Base-by-base conservation (phyloP, 805 yeast genomes). In the Sugiyamaella marilandica region DNA sequence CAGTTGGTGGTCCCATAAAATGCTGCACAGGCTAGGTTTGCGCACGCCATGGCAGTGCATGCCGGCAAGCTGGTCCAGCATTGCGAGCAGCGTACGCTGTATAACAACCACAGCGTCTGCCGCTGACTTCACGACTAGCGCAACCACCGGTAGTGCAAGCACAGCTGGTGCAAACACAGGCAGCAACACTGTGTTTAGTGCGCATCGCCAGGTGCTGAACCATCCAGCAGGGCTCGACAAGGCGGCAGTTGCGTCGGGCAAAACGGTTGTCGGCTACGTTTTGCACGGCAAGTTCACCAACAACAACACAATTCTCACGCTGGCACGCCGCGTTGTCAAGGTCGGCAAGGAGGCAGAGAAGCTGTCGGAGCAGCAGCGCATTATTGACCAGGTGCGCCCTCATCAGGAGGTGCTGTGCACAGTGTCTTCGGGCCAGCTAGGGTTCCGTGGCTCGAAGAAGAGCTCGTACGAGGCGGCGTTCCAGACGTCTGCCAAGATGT, bases 391-490 rank as follows among this genome's bases (percentile, higher is more conserved):
- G 70, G 73, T 88, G 60, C 82, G 85, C 56, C 79, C 91, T 47
- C 94, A 90, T 24, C 92, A 91, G 69, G 84, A 81, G 57, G 83
- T 85, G 29, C 77, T 80, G 58, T 66, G 84, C 44, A 80, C 84
- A 19, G 72, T 87, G 48, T 79, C 88, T 7, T 85, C 96, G 0
- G 99, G 99, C 49, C 81, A 80, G 65, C 74, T 89, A 49, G 99
- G 98, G 2, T 92, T 90, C 75, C 80, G 89, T 64, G 89, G 90
- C 64, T 81, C 94, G 14, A 89, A 89, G 52, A 82, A 97, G 70
- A 88, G 95, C 47, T 96, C 89, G 68, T 88, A 87, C 64, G 99
- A 92, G 70, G 97, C 96, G 1, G 85, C 85, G 11, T 91, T 85
- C 74, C 97, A 90, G 68, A 84, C 92, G 9, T 74, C 90, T 13